Conservation (phyloP, 495 filamentous ascomycete species). For the Penicillium dipodomyicola region DNA sequence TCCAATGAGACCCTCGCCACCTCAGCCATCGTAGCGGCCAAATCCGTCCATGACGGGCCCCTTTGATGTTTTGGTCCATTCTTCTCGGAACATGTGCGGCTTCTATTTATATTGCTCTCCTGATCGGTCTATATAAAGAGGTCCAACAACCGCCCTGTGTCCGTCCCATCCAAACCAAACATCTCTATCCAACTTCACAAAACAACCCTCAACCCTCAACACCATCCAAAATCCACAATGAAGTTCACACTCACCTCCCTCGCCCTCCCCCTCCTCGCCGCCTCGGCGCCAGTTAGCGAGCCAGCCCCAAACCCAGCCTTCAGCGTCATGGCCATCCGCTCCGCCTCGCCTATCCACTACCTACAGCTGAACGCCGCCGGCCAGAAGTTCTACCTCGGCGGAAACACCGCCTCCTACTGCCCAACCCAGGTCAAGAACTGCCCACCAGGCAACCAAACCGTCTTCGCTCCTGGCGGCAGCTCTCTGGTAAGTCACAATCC, state of each 20-base stretch:
- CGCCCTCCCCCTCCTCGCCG: conserved; percentile 31
- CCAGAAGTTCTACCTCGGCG: conserved; percentile 43
- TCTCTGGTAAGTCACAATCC: conserved; percentile 28
- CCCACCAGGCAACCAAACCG: conserved; percentile 45
- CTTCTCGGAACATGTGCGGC: background rate
- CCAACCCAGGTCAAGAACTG: conserved; percentile 30
- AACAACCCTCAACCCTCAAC: background rate
- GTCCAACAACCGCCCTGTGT: background rate
- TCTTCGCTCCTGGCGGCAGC: conserved; percentile 38
- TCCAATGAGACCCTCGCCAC: conserved; percentile 6
- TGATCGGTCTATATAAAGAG: conserved; percentile 1
- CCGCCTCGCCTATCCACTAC: conserved; percentile 44
- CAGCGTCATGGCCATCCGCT: conserved; percentile 39
- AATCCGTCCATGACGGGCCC: conserved; percentile 5
- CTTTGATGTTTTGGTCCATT: background rate
- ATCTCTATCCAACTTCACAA: background rate
- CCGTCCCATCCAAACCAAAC: background rate
- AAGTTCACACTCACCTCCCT: conserved; percentile 32
- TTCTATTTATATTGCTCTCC: background rate
- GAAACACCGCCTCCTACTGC: conserved; percentile 41
- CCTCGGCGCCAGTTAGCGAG: conserved; percentile 25
- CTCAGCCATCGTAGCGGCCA: conserved; percentile 2
- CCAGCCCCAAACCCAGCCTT: conserved; percentile 26
- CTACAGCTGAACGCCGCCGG: conserved; percentile 38
- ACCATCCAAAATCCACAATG: conserved; percentile 20